A percentile compares a stretch with the other conserved stretches of the same genome.
Evolutionary conservation across 139 green algal genomes (phyloP).

Genomic region (Spirogloea muscicola): DNA sequence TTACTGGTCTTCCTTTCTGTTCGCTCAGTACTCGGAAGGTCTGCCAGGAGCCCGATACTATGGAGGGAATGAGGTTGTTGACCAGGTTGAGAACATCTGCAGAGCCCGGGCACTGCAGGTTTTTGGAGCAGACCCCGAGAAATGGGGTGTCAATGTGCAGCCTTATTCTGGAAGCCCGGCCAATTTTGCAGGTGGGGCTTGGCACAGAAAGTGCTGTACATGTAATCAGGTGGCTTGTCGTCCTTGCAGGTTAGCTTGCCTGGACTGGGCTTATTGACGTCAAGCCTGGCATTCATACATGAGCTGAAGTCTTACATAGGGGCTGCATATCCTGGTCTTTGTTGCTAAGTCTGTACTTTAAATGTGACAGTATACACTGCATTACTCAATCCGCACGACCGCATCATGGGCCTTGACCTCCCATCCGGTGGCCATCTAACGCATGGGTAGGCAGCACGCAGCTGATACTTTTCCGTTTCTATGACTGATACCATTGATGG

Average conservation of each 20-base stretch:
- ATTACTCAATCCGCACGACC: conserved; percentile 76
- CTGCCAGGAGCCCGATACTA: conserved; percentile 86
- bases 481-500: too few species aligned
- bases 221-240: too few species aligned
- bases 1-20: too few species aligned
- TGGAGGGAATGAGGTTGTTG: conserved; percentile 86
- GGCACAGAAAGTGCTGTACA: too few species aligned
- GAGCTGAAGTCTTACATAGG: too few species aligned
- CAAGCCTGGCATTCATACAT: too few species aligned
- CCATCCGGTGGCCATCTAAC: conserved; percentile 79
- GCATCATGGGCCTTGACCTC: conserved; percentile 86
- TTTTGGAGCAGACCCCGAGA: conserved; percentile 59
- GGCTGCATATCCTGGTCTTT: too few species aligned
- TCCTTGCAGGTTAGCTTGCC: too few species aligned
- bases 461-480: too few species aligned
- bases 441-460: conserved; percentile 90
- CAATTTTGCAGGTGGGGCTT: too few species aligned
- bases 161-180: conserved; percentile 80
- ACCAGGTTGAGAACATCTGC: conserved; percentile 69
- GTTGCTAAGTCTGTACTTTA: too few species aligned
- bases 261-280: too few species aligned
- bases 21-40: conserved; percentile 78
- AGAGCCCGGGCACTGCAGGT: conserved; percentile 68
- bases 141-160: conserved; percentile 86
- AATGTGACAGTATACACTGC: conserved; percentile 83